phyloP scores from a whole-genome alignment of 2,329 filamentous ascomycete genomes.

The Aaosphaeria pasadenensis region DNA sequence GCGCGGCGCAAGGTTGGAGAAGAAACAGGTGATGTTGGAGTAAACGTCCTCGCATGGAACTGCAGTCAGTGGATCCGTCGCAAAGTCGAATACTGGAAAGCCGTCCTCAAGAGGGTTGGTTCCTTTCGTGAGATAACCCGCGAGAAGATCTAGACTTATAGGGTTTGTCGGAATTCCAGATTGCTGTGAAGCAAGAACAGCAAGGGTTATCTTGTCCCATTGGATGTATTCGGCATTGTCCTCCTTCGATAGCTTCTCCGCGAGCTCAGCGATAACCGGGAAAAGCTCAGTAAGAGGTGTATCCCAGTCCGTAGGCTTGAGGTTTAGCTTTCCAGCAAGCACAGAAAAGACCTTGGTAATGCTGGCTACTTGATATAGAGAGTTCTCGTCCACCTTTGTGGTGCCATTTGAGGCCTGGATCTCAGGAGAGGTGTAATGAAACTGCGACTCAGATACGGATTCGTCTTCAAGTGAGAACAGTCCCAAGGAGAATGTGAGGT shows the following conservation, averaged over 20 bases:
- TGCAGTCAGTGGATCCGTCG: neutral
- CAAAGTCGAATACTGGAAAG: neutral
- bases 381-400: conserved; percentile 37
- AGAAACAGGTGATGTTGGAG: neutral
- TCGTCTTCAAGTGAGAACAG: conserved; percentile 40
- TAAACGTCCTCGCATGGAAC: neutral
- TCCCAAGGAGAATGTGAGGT: conserved; percentile 41
- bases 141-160: neutral
- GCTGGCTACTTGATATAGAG: conserved; percentile 42
- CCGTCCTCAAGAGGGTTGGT: neutral
- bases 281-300: conserved; percentile 24
- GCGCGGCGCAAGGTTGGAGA: neutral
- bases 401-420: conserved; percentile 28
- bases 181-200: conserved; percentile 26
- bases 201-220: conserved; percentile 28
- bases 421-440: conserved; percentile 36
- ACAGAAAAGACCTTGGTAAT: conserved; percentile 29
- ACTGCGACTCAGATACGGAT: conserved; percentile 30
- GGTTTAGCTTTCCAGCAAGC: conserved; percentile 32
- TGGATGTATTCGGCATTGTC: conserved; percentile 17
- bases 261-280: conserved; percentile 15
- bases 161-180: conserved; percentile 23
- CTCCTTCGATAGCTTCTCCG: neutral
- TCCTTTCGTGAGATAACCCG: too few species aligned
- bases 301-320: conserved; percentile 33